A percentile compares a stretch with the other conserved stretches of the same genome.
These are phyloP conservation scores for Meredithiella fracta DNA, from an alignment of 2,329 filamentous ascomycete species.

Conservation along the genomic window DNA sequence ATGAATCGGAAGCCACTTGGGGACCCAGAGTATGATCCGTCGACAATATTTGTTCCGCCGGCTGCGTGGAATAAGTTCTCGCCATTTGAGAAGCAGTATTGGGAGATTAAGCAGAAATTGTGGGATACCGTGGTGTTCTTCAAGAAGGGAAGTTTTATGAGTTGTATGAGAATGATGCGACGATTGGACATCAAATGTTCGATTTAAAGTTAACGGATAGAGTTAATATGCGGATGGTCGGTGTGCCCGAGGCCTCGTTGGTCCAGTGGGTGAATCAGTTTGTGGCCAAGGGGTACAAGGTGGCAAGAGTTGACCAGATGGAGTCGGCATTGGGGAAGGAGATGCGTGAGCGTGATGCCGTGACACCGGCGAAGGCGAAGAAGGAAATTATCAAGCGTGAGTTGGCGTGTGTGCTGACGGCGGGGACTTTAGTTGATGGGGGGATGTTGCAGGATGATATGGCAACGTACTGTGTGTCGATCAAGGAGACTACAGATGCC, in stretches of 20 bases:
- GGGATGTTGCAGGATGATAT: constrained; percentile 97
- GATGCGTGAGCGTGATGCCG: constrained; percentile 80
- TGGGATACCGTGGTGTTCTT: constrained; percentile 98
- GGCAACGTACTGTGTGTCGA: constrained; percentile 87
- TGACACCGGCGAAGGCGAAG: constrained; percentile 29
- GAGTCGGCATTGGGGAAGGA: constrained; percentile 92
- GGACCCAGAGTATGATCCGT: constrained; percentile 79
- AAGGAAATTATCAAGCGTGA: constrained; percentile 87
- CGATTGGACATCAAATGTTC: constrained; percentile 88
- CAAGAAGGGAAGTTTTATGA: constrained; percentile 99
- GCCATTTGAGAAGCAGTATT: constrained; percentile 94
- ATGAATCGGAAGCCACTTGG: constrained; percentile 63
- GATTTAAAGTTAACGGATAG: constrained; percentile 94
- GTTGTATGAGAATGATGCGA: constrained; percentile 93
- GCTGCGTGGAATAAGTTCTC: constrained; percentile 69
- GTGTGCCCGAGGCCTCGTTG: constrained; percentile 88
- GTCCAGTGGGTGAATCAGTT: constrained; percentile 97
- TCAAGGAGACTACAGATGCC: constrained; percentile 66
- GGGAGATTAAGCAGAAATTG: constrained; percentile 96
- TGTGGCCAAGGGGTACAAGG: constrained; percentile 94
- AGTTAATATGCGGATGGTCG: constrained; percentile 99
- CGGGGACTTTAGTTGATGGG: constrained; percentile 84
- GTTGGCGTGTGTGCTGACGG: constrained; percentile 76
- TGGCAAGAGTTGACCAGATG: constrained; percentile 89
- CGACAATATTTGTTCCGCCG: constrained; percentile 80